Conservation (phyloP, 2,329 filamentous ascomycete genomes). For the Chaetomium strumarium region DNA sequence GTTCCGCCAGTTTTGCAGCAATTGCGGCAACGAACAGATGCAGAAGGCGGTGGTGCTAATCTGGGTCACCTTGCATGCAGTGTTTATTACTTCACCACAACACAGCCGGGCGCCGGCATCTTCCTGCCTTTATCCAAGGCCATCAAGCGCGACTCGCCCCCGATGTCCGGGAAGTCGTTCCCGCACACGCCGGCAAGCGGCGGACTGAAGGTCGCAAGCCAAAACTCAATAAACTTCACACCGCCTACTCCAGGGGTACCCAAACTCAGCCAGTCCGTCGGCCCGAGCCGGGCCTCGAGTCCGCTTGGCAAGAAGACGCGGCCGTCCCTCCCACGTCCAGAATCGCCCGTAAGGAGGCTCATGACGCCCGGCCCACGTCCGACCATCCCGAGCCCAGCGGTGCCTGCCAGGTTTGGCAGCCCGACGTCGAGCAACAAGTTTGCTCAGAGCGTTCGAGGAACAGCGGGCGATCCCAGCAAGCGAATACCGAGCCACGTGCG, state of each 20-base stretch:
- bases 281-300: conserved; percentile 65
- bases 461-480: conserved; percentile 57
- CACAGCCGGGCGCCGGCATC: conserved; percentile 75
- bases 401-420: conserved; percentile 55
- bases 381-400: conserved; percentile 49
- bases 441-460: conserved; percentile 57
- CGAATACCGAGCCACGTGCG: conserved; percentile 40
- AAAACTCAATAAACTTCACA: conserved; percentile 55
- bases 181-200: conserved; percentile 61
- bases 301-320: conserved; percentile 66
- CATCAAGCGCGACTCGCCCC: conserved; percentile 56
- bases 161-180: conserved; percentile 46
- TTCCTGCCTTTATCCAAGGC: conserved; percentile 86
- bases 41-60: conserved; percentile 22
- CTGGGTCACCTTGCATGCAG: conserved; percentile 33
- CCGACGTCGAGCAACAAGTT: conserved; percentile 54
- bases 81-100: conserved; percentile 74
- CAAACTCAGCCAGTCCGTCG: conserved; percentile 85
- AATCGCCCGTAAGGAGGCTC: conserved; percentile 71
- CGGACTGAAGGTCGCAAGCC: conserved; percentile 48
- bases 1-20: conserved; percentile 3
- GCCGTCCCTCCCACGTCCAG: conserved; percentile 77
- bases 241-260: conserved; percentile 60
- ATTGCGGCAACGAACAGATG: neutral
- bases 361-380: conserved; percentile 55